Evolutionary conservation across 2,329 filamentous ascomycete species (phyloP), one percentile per base, ranked within the genome.

Genomic region (Exophiala lecanii-corni): DNA sequence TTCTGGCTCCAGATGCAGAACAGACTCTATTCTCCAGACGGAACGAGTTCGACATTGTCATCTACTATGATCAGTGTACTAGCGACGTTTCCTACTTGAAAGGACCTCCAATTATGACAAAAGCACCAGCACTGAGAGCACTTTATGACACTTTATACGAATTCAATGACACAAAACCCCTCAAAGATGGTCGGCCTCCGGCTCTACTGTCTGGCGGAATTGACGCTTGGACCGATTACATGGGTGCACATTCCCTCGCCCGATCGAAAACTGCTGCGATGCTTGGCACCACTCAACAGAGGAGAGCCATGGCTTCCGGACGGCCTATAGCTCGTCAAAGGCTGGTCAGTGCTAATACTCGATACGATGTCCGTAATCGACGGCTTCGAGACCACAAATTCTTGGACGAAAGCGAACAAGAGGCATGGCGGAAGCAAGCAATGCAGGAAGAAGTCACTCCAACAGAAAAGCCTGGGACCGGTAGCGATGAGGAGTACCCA

Each of bases 41-140:
- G 10, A 76, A 89, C 51, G 74, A 84, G 43, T 95, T 85, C 56
- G 89, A 97, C 54, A 67, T 96, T 31, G 77, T 98, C 9, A 86
- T 98, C 0, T 92, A 94, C 57, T 94, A 97, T 61, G 89, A 98
- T 62, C 77, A 91, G 53, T 65, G 62, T 10, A 81, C 78, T 49
- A 74, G 61, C 72, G 86, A 58, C 45, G 75, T 64, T 53, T 70
- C 51, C 56, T 94, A 75, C 56, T 66, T 76, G 43, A 55, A 65
- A 63, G 59, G 74, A 64, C 62, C 68, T 57, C 58, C 65, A 17
- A 64, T 61, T 36, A 65, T 61, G 26, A 70, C 66, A 13, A 71
- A 65, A 38, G 66, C 69, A 17, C 69, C 72, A 16, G 77, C 81
- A n/a, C 64, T 96, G 15, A 73, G 81, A 51, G 81, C 81, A 12